Percentiles rank a stretch among this genome's conserved stretches.
These are phyloP conservation scores for Oryza glumipatula DNA, from an alignment of 176 grass and related monocot genomes.

Conservation along the genomic window DNA sequence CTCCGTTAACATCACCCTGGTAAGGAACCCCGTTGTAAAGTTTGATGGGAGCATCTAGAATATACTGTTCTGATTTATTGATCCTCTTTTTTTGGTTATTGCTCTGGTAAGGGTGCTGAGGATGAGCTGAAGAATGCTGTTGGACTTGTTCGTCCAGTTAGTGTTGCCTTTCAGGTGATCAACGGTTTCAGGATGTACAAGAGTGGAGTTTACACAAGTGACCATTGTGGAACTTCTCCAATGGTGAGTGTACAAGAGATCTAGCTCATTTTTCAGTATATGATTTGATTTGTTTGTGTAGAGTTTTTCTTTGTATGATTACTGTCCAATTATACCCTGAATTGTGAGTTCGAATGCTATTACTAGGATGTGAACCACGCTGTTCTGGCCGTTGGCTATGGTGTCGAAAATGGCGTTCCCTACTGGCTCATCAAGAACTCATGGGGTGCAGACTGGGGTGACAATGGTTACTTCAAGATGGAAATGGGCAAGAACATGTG, in stretches of 20 bases:
- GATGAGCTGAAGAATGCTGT: conserved; percentile 93
- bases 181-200: conserved; percentile 72
- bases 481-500: conserved; percentile 99
- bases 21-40: conserved; percentile 39
- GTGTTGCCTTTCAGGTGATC: conserved; percentile 85
- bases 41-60: conserved; percentile 8
- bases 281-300: conserved; percentile 1
- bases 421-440: conserved; percentile 99
- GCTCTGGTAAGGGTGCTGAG: conserved; percentile 66
- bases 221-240: conserved; percentile 68
- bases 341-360: conserved; percentile 2
- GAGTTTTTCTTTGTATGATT: background rate
- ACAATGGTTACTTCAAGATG: conserved; percentile 97
- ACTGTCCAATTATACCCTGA: background rate
- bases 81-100: conserved; percentile 31
- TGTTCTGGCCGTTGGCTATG: conserved; percentile 95
- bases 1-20: conserved; percentile 90
- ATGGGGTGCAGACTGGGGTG: conserved; percentile 89
- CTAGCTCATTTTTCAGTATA: background rate
- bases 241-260: conserved; percentile 55
- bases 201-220: conserved; percentile 82
- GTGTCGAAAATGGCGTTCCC: conserved; percentile 71
- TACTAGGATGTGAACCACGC: conserved; percentile 97
- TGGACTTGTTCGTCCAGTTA: conserved; percentile 92
- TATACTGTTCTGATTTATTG: background rate